These are phyloP conservation scores for Vigna mungo DNA, from an alignment of 306 rosid genomes.

Conservation along the genomic window DNA sequence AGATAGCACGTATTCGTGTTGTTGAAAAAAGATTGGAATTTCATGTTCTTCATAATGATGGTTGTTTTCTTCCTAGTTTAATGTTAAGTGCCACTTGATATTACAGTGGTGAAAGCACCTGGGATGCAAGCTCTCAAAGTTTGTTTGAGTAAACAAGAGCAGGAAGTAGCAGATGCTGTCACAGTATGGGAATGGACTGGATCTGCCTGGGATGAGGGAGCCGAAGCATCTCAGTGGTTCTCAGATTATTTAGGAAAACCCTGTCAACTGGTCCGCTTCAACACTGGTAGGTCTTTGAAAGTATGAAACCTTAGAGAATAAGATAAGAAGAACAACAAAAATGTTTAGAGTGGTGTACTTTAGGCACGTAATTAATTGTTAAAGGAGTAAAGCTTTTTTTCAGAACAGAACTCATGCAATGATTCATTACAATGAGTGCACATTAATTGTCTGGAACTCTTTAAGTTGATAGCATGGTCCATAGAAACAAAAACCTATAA, in stretches of 20 bases:
- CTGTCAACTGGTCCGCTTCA: conserved; percentile 8
- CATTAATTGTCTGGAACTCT: too few relatives aligned
- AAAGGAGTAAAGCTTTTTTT: conserved; percentile 10
- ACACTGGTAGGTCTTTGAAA: neutral
- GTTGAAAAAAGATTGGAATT: too few relatives aligned
- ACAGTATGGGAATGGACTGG: conserved; percentile 6
- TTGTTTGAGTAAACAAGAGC: conserved; percentile 60
- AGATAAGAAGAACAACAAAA: neutral
- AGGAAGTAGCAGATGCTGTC: conserved; percentile 52
- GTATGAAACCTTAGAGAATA: too few relatives aligned
- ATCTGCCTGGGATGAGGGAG: conserved; percentile 15
- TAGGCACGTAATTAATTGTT: conserved; percentile 21
- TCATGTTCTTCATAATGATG: too few relatives aligned
- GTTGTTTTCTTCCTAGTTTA: conserved; percentile 5
- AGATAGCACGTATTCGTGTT: too few relatives aligned
- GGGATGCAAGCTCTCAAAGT: conserved; percentile 85
- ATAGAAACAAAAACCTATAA: too few relatives aligned
- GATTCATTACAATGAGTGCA: too few relatives aligned
- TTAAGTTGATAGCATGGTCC: too few relatives aligned
- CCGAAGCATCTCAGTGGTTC: conserved; percentile 11
- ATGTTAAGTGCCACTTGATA: conserved; percentile 26
- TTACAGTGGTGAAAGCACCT: conserved; percentile 84
- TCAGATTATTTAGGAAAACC: conserved; percentile 8
- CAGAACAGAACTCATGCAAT: neutral
- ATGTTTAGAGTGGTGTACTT: neutral